Base-by-base conservation (phyloP, 2,329 filamentous ascomycete species). In the Sarocladiaceae sp. region DNA sequence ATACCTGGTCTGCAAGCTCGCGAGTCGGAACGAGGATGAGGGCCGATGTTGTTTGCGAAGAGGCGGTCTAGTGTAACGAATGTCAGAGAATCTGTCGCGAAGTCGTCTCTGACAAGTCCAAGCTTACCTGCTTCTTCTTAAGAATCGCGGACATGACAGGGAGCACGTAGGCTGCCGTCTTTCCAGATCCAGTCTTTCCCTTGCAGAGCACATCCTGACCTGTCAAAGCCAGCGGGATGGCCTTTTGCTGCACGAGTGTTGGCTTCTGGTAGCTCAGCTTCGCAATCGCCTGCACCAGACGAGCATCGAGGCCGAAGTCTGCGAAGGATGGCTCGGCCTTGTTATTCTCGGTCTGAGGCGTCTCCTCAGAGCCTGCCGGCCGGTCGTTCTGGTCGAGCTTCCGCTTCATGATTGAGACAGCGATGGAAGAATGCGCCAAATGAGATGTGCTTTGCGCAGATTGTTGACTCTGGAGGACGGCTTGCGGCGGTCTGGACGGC, bases 101-200 rank as follows among this genome's bases (percentile, higher is more conserved):
- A 7, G 26, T 19, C 27, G 23, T 40, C 21, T 16, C 39, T 24
- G 27, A n/a, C n/a, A n/a, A n/a, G n/a, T n/a, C n/a, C n/a, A n/a
- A 11, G 51, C 67, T 15, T 62, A 83, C 80, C 55, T 76, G 66
- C 66, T 95, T 95, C 52, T 80, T 79, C 59, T 84, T 86, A 45
- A 98, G 68, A 49, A 95, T 86, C 27, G 79, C 78, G 53, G 95
- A 85, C 13, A 98, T 67, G n/a, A 95, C 76, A 2, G 93, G 93
- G 33, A 98, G 74, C 6, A 95, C 71, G 61, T 97, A 97, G 41
- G 93, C 91, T n/a, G 88, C 88, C 10, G 93, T 98, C 73, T 98
- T 98, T 53, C 93, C 93, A 3, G 90, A 95, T 11, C 93, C 93
- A 4, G 93, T 97, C 64, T 91, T 94, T 29, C 91, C 88, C 58